Conservation (phyloP, 176 grass and related monocot species). For the Triticum urartu region DNA sequence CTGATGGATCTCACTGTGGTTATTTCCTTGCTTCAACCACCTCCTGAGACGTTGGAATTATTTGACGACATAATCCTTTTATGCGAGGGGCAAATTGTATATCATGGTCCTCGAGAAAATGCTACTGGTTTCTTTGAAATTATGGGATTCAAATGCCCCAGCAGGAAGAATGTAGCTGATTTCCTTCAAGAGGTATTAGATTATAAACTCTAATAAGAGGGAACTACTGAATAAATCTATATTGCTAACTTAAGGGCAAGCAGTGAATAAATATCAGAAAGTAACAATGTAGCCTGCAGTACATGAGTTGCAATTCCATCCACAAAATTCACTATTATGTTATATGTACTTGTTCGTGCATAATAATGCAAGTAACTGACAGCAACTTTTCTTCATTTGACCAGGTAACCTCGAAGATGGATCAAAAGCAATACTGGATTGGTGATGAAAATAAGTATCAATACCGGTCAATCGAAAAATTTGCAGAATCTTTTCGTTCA, state of each 20-base stretch:
- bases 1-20: conserved; percentile 85
- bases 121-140: conserved; percentile 70
- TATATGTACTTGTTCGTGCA: conserved; percentile 7
- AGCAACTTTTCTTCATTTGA: conserved; percentile 5
- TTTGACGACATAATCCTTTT: conserved; percentile 95
- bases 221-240: conserved; percentile 1
- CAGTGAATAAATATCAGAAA: background rate
- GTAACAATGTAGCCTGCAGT: background rate
- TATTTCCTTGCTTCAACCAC: conserved; percentile 94
- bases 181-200: conserved; percentile 93
- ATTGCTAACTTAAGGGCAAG: background rate
- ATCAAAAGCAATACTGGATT: conserved; percentile 86
- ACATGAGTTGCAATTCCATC: conserved; percentile 3
- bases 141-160: conserved; percentile 86
- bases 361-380: conserved; percentile 12
- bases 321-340: conserved; percentile 4
- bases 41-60: conserved; percentile 82
- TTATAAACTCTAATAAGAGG: background rate
- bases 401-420: conserved; percentile 86
- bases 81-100: conserved; percentile 87
- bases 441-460: conserved; percentile 61
- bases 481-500: conserved; percentile 54
- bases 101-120: conserved; percentile 89
- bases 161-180: conserved; percentile 84
- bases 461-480: conserved; percentile 55